Evolutionary conservation across 176 grass and related monocot genomes (phyloP).

Genomic region (Oryza meyeriana): DNA sequence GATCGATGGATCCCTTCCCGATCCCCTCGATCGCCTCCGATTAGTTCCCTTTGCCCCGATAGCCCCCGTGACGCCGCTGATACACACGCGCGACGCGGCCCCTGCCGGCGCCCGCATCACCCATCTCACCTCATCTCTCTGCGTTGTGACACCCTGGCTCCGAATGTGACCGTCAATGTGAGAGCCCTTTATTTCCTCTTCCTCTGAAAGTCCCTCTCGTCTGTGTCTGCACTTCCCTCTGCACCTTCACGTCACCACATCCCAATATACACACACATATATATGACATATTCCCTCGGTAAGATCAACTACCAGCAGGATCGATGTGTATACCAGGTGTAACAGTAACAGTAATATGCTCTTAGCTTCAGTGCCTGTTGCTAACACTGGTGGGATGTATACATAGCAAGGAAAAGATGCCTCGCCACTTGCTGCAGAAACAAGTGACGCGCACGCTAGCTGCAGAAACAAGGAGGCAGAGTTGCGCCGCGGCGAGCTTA

Average conservation of each 20-base stretch:
- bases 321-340: neutral
- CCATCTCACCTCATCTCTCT: neutral
- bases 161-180: slow-evolving; percentile 32
- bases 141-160: slow-evolving; percentile 26
- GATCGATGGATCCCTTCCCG: neutral
- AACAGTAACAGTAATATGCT: neutral
- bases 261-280: neutral
- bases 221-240: neutral
- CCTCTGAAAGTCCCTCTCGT: neutral
- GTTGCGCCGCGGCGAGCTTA: neutral
- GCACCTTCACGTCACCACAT: neutral
- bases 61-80: slow-evolving; percentile 7
- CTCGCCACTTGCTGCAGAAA: neutral
- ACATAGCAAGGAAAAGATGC: neutral
- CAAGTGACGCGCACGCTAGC: neutral
- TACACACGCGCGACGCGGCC: neutral
- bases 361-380: neutral
- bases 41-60: neutral
- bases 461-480: neutral
- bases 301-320: neutral
- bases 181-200: neutral
- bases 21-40: neutral
- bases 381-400: neutral
- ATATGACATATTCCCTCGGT: neutral
- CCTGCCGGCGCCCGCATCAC: neutral